Conservation (phyloP, 2,329 filamentous ascomycete genomes). For the Periconia sp. region DNA sequence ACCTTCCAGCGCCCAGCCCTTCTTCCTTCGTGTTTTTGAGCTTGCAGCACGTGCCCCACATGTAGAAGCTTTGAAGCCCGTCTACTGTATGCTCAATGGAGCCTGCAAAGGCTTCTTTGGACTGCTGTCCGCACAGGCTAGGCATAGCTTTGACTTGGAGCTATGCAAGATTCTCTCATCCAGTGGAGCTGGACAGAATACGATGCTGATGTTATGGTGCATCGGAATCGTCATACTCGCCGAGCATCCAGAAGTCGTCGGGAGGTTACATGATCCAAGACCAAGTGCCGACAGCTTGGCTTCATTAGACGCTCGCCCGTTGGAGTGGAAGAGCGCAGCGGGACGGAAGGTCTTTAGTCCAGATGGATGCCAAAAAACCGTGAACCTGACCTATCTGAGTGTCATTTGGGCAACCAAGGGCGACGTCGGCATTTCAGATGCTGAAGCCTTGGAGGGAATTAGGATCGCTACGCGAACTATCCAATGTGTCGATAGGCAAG, state of each 20-base stretch:
- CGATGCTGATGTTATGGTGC: conserved; percentile 40
- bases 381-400: conserved; percentile 35
- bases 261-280: conserved; percentile 4
- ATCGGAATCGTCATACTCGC: conserved; percentile 38
- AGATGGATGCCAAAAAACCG: conserved; percentile 33
- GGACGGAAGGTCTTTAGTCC: conserved; percentile 39
- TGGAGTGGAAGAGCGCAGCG: conserved; percentile 34
- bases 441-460: conserved; percentile 37
- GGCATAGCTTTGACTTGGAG: conserved; percentile 33
- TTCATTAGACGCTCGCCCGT: conserved; percentile 1
- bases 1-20: conserved; percentile 39
- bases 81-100: conserved; percentile 43
- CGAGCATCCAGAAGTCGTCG: conserved; percentile 24
- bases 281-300: neutral
- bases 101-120: conserved; percentile 39
- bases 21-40: conserved; percentile 42
- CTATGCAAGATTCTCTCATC: conserved; percentile 35
- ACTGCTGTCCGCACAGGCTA: conserved; percentile 26
- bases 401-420: conserved; percentile 38
- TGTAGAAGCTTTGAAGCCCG: conserved; percentile 29
- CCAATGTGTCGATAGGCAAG: conserved; percentile 25
- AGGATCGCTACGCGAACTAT: conserved; percentile 39
- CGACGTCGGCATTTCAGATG: conserved; percentile 27
- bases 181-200: conserved; percentile 24
- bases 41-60: conserved; percentile 28